Base-by-base conservation (phyloP, 2,329 filamentous ascomycete genomes). In the Venturia nashicola region DNA sequence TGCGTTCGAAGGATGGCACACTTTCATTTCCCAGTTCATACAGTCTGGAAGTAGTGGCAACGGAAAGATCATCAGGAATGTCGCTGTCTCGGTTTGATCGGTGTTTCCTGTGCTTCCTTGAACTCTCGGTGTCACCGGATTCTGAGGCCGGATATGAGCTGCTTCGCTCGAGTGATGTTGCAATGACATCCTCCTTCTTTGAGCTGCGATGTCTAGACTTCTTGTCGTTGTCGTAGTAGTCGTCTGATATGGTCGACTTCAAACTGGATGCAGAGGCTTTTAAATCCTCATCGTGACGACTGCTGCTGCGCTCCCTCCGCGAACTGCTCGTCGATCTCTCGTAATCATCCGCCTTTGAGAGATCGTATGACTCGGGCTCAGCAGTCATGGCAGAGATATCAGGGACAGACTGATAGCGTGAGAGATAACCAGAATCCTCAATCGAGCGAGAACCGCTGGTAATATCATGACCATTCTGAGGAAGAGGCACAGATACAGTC, bases 31-130 rank as follows among this genome's bases (percentile, higher is more conserved):
- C 46, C 46, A 51, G 3, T 12, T 23, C 55, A 20, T 59, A n/a
- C 12, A 54, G 32, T 23, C 32, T 55, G 2, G 74, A 60, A 43
- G 62, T 64, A 5, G 65, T 59, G 34, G 59, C 62, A 27, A 60
- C 54, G 5, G 62, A 65, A 8, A n/a, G 18, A 34, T 62, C 42
- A 36, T 66, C 65, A 36, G 57, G 59, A 20, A 62, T n/a, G 18
- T 66, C 65, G n/a, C 61, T 59, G 32, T 63, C 64, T 8, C 73
- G 23, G 72, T 72, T 64, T 72, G 69, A 73, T 23, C 73, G 72
- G 63, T 74, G 73, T 57, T 72, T 71, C 55, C 69, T 70, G 63
- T 74, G 72, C 62, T 68, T 73, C 39, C 68, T 68, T 42, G 74
- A 72, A 14, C 67, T 71, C 32, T 63, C 61, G 32, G 27, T 39